phyloP scores from a whole-genome alignment of 2,329 filamentous ascomycete species.

The Cladobotryum protrusum region DNA sequence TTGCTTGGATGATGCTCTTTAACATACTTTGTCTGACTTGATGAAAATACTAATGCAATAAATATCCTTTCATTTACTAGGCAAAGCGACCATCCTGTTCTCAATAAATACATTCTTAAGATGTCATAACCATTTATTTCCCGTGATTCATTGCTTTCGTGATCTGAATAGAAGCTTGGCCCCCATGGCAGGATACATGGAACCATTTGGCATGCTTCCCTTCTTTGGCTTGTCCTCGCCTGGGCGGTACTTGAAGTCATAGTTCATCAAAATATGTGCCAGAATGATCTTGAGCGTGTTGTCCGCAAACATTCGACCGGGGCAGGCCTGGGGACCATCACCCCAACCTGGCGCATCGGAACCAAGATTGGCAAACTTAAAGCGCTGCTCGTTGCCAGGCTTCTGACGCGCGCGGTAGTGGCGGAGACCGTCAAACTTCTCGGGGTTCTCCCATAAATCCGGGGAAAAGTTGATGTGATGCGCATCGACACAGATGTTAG shows the following conservation, averaged over 20 bases:
- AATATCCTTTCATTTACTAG: too few species aligned
- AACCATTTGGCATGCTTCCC: conserved; percentile 11
- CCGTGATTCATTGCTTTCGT: background rate
- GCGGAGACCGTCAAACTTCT: conserved; percentile 17
- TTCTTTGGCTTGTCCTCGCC: conserved; percentile 4
- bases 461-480: conserved; percentile 16
- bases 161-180: background rate
- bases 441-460: conserved; percentile 15
- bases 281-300: conserved; percentile 21
- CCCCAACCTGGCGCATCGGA: conserved; percentile 18
- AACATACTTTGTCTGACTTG: too few species aligned
- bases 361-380: conserved; percentile 17
- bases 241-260: conserved; percentile 15
- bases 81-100: too few species aligned
- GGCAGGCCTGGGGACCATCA: conserved; percentile 21
- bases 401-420: conserved; percentile 14
- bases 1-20: too few species aligned
- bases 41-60: too few species aligned
- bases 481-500: conserved; percentile 18
- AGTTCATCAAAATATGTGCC: conserved; percentile 18
- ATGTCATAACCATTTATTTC: too few species aligned
- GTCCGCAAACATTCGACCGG: conserved; percentile 17
- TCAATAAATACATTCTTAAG: too few species aligned
- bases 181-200: conserved; percentile 20
- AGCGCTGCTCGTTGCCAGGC: conserved; percentile 14